Conservation (phyloP, 2,329 filamentous ascomycete genomes). For the Simplicillium sp. region DNA sequence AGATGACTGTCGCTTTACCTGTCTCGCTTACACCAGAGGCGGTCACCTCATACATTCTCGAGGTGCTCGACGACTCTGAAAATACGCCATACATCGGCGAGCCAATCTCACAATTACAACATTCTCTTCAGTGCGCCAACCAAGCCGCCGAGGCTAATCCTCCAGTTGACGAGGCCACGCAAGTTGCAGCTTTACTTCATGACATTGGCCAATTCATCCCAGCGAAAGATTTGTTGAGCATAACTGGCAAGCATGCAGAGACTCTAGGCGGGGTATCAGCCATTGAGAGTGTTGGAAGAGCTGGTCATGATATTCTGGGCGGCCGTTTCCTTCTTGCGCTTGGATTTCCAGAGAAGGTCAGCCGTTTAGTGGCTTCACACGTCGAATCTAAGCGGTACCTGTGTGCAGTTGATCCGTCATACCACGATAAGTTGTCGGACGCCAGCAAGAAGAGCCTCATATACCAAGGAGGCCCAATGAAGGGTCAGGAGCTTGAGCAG, state of each 20-base stretch:
- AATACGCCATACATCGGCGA: constrained; percentile 10
- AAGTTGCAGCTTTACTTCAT: constrained; percentile 11
- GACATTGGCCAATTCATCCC: constrained; percentile 11
- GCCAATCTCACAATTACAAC: constrained; percentile 11
- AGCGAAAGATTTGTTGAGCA: constrained; percentile 5
- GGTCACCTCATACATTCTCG: constrained; percentile 7
- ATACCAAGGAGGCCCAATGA: constrained; percentile 11
- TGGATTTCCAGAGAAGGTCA: constrained; percentile 9
- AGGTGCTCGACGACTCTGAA: constrained; percentile 7
- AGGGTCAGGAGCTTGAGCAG: constrained; percentile 3
- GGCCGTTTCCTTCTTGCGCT: constrained; percentile 7
- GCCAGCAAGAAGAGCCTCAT: constrained; percentile 9
- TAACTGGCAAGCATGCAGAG: constrained; percentile 5
- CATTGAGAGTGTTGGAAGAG: constrained; percentile 7
- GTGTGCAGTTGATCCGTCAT: constrained; percentile 9
- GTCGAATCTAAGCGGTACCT: constrained; percentile 11
- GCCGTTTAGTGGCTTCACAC: constrained; percentile 10
- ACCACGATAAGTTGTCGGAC: constrained; percentile 9
- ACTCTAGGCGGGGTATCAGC: constrained; percentile 8
- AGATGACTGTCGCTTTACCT: constrained; percentile 4
- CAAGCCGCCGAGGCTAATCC: constrained; percentile 7
- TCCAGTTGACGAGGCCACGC: constrained; percentile 10
- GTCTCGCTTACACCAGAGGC: constrained; percentile 5
- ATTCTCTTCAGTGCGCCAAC: constrained; percentile 9
- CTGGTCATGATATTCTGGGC: constrained; percentile 9